Evolutionary conservation across 1,284 basidiomycete species (phyloP).

Genomic region (Calocybe gambosa): DNA sequence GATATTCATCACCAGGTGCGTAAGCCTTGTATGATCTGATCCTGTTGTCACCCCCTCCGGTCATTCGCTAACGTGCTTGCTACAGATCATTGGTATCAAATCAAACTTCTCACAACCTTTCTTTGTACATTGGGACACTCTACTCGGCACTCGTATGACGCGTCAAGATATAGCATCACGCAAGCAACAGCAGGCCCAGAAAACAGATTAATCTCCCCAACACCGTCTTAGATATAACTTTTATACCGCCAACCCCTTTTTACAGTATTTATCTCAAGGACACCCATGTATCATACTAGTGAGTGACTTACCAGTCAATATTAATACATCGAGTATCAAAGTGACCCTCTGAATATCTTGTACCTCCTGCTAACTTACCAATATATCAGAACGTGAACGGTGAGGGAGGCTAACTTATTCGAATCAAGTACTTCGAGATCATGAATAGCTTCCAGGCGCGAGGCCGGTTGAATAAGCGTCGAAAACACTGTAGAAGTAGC

Average conservation of each 20-base stretch:
- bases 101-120: constrained; percentile 96
- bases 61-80: background rate
- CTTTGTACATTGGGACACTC: constrained; percentile 81
- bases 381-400: too few relatives aligned
- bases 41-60: background rate
- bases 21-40: constrained; percentile 4
- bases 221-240: background rate
- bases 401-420: too few relatives aligned
- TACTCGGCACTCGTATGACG: constrained; percentile 82
- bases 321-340: too few relatives aligned
- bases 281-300: constrained; percentile 6
- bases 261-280: background rate
- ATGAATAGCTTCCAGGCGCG: too few relatives aligned
- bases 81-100: constrained; percentile 85
- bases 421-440: too few relatives aligned
- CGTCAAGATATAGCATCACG: constrained; percentile 54
- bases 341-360: too few relatives aligned
- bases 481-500: too few relatives aligned
- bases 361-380: too few relatives aligned
- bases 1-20: constrained; percentile 93
- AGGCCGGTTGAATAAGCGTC: too few relatives aligned
- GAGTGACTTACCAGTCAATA: too few relatives aligned
- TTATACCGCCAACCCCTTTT: background rate
- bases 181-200: constrained; percentile 19
- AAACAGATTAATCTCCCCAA: constrained; percentile 13